These are phyloP conservation scores for Coemansia sp. DNA, from an alignment of 192 early-diverging fungal genomes.

Conservation along the genomic window DNA sequence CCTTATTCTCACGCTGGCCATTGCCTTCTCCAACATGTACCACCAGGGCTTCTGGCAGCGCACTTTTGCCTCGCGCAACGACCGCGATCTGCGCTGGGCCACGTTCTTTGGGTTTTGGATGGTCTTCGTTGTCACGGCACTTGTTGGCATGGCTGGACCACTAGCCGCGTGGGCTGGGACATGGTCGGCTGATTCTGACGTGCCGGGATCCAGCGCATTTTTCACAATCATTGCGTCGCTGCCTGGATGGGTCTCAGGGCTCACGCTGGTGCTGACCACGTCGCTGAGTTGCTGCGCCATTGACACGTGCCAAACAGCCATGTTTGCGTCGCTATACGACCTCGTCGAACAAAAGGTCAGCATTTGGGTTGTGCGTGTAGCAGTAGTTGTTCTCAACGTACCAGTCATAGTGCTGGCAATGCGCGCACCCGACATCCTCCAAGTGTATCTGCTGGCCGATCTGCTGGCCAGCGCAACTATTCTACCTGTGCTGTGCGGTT, in stretches of 20 bases:
- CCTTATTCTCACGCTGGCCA: slow-evolving; percentile 61
- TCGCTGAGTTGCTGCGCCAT: slow-evolving; percentile 65
- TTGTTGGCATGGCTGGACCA: slow-evolving; percentile 63
- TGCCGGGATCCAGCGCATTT: slow-evolving; percentile 59
- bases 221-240: slow-evolving; percentile 64
- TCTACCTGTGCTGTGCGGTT: slow-evolving; percentile 56
- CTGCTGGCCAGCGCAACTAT: slow-evolving; percentile 59
- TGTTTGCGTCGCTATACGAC: slow-evolving; percentile 64
- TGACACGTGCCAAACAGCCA: slow-evolving; percentile 68
- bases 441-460: slow-evolving; percentile 63
- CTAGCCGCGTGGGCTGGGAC: slow-evolving; percentile 64
- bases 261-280: slow-evolving; percentile 60
- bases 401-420: slow-evolving; percentile 57
- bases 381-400: slow-evolving; percentile 50
- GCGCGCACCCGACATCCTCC: slow-evolving; percentile 58
- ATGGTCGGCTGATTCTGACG: slow-evolving; percentile 50
- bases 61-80: slow-evolving; percentile 64
- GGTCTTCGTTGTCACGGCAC: slow-evolving; percentile 55
- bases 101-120: slow-evolving; percentile 57
- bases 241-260: slow-evolving; percentile 57
- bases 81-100: slow-evolving; percentile 60
- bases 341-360: slow-evolving; percentile 47
- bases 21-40: slow-evolving; percentile 62
- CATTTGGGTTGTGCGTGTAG: slow-evolving; percentile 47
- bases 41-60: slow-evolving; percentile 75